These are phyloP conservation scores for Fusarium tuaranense DNA, from an alignment of 2,329 filamentous ascomycete genomes.

Conservation along the genomic window DNA sequence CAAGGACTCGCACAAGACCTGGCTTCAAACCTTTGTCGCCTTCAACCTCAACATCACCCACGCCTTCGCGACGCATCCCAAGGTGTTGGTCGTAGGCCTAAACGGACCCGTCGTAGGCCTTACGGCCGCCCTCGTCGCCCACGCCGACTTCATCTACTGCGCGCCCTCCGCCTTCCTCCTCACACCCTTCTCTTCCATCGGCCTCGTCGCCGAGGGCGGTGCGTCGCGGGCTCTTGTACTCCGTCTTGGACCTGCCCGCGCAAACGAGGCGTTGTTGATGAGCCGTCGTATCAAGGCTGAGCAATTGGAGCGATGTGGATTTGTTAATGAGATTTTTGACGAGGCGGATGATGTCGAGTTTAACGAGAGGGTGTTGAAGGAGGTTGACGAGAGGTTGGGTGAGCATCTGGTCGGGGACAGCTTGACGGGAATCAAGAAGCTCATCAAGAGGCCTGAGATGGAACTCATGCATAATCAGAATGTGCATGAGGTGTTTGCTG, in stretches of 20 bases:
- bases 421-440: conserved; percentile 83
- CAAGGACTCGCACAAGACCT: conserved; percentile 60
- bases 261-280: conserved; percentile 95
- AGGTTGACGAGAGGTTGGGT: conserved; percentile 86
- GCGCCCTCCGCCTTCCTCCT: conserved; percentile 85
- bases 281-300: conserved; percentile 79
- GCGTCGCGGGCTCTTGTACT: conserved; percentile 83
- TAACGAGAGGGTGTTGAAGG: conserved; percentile 75
- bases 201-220: conserved; percentile 90
- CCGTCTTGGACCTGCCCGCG: conserved; percentile 82
- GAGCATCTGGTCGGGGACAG: conserved; percentile 83
- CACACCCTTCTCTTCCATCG: conserved; percentile 90
- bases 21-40: conserved; percentile 79
- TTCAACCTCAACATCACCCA: conserved; percentile 92
- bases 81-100: conserved; percentile 90
- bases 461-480: conserved; percentile 82
- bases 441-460: conserved; percentile 80
- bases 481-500: conserved; percentile 86
- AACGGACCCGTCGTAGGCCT: conserved; percentile 94
- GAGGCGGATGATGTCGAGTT: conserved; percentile 77
- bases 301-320: conserved; percentile 81
- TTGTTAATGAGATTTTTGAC: conserved; percentile 85
- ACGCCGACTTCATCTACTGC: conserved; percentile 93
- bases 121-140: conserved; percentile 83
- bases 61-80: conserved; percentile 92